Evolutionary conservation across 495 filamentous ascomycete genomes (phyloP), one percentile per base, ranked within the genome.

Genomic region (Cryomyces antarcticus): DNA sequence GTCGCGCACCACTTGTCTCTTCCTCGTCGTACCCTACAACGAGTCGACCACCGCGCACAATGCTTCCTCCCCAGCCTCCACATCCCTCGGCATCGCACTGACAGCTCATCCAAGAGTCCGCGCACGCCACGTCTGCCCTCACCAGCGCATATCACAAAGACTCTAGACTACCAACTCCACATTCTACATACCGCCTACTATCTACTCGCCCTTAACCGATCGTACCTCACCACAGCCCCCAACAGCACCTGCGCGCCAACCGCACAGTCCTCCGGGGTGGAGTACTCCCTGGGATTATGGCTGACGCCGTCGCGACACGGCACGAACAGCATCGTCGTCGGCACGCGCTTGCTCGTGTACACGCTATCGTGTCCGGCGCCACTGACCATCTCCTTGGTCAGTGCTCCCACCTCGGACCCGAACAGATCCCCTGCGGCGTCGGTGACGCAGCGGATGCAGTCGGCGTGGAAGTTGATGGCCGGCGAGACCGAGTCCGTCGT

Each of bases 261-360:
- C n/a, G 65, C 66, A 58, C 75, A 80, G 49, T 77, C 73, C 41
- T 75, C 68, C 11, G 65, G 65, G 45, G 63, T 70, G 35, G 65
- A 70, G 46, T 71, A 77, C 51, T 79, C 75, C 27, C 60, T 60
- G 6, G 75, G 73, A 57, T 78, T 74, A 56, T 79, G 76, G 44
- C 70, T 74, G 12, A 79, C 54, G 5, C 76, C 76, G 56, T 77
- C 72, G 47, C 69, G 67, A 46, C 70, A 75, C 9, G 74, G 75
- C 31, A 78, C 71, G 49, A 80, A 79, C 39, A 78, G 72, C 75
- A 80, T 79, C 41, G 67, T 71, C 5, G 72, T 73, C 28, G 73
- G 73, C 37, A 68, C 68, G 28, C 64, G 56, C 57, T 72, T 71
- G 12, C 68, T 75, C 29, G 73, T 68, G 48, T 73, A 74, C 41